These are phyloP conservation scores for Amphirosellinia nigrospora DNA, from an alignment of 495 filamentous ascomycete species.

Conservation along the genomic window DNA sequence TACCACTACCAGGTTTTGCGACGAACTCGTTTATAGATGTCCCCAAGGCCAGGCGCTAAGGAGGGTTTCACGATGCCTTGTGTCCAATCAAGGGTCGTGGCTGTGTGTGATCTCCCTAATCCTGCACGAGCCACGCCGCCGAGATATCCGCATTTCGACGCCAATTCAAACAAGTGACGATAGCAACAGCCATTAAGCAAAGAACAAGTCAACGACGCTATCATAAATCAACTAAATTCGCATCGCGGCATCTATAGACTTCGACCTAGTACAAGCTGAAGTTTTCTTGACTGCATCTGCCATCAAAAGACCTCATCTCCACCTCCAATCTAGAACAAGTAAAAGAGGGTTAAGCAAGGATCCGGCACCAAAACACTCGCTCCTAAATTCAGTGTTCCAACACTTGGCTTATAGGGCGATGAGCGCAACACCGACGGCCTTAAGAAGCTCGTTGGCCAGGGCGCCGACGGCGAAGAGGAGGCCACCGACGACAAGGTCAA, in stretches of 20 bases:
- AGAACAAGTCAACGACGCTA: neutral
- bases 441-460: slow-evolving; percentile 40
- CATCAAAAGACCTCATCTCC: slow-evolving; percentile 11
- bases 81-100: slow-evolving; percentile 30
- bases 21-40: neutral
- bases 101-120: slow-evolving; percentile 34
- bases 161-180: slow-evolving; percentile 8
- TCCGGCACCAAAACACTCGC: neutral
- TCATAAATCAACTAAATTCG: neutral
- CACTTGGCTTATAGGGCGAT: slow-evolving; percentile 31
- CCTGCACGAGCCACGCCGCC: slow-evolving; percentile 28
- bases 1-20: slow-evolving; percentile 7
- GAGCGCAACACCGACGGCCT: slow-evolving; percentile 41
- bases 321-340: neutral
- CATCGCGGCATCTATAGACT: slow-evolving; percentile 11
- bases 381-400: neutral
- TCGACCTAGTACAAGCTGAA: slow-evolving; percentile 8
- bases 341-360: neutral
- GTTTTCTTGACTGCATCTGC: slow-evolving; percentile 8
- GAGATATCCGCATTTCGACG: slow-evolving; percentile 28
- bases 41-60: neutral
- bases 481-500: slow-evolving; percentile 44
- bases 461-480: slow-evolving; percentile 42
- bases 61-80: slow-evolving; percentile 34
- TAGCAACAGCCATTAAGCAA: neutral